Base-by-base conservation (phyloP, 768 basidiomycete species). In the Calocybe gangraenosa region DNA sequence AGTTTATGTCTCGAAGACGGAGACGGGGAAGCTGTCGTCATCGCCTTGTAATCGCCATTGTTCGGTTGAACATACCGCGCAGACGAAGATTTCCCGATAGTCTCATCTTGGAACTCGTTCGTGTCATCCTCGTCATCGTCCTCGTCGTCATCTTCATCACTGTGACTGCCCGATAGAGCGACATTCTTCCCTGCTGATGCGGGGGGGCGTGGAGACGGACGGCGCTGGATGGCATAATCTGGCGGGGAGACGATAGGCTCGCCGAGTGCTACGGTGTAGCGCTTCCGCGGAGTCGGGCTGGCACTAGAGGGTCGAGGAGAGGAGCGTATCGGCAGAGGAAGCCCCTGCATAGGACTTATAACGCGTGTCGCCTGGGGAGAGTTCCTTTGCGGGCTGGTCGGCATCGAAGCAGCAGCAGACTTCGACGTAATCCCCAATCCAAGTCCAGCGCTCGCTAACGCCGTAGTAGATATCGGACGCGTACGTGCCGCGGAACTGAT, bases 231-330 rank as follows among this genome's bases (percentile, higher is more conserved):
- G 11, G 25, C 5, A 11, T 6, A 11, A 46, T 51, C 49, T 6
- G 65, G 59, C 13, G 71, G 65, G 11, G 68, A 67, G 50, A 79
- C 74, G 48, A 88, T 80, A 0, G 87, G 83, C 2, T 78, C 84
- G 8, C 87, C 88, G 0, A 92, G 73, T 0, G 90, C 89, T 23
- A 92, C 89, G 0, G 90, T 92, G 58, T 92, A 92, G 31, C 90
- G 74, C 57, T 92, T 92, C 48, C 89, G 68, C 1, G 90, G 87
- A 2, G 86, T 88, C 1, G 83, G 80, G 46, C 81, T 81, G 43
- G 82, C 73, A 55, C 81, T 84, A 3, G 71, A 66, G 13, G 72
- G 74, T 15, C 81, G 68, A 35, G 68, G 62, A 4, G 59, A 54
- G 15, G 60, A 51, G 7, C 58, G 48, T 48, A 65, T 74, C 1